Percentiles rank a stretch among this genome's conserved stretches.
Evolutionary conservation across 441 rosid genomes (phyloP).

Genomic region (Omphalea diandra): DNA sequence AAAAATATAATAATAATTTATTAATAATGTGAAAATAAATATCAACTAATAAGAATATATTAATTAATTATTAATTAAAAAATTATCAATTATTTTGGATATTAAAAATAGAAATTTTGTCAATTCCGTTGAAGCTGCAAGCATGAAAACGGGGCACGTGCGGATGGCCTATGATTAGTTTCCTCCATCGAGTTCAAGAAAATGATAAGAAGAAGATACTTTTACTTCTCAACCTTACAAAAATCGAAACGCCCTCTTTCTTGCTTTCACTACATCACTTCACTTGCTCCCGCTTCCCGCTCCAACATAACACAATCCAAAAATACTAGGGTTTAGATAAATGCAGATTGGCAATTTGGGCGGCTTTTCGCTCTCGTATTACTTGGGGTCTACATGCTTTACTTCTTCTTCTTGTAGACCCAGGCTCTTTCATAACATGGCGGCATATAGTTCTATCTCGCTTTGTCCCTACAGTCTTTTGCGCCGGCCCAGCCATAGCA

Average conservation of each 20-base stretch:
- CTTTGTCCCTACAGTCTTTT: conserved; percentile 43
- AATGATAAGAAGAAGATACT: conserved; percentile 37
- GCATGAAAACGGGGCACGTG: conserved; percentile 23
- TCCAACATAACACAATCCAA: conserved; percentile 5
- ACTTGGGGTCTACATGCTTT: conserved; percentile 17
- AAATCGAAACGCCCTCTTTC: not conserved
- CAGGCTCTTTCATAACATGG: conserved; percentile 38
- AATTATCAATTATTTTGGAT: too few relatives aligned
- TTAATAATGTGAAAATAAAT: too few relatives aligned
- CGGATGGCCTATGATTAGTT: conserved; percentile 2
- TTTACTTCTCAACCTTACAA: conserved; percentile 29
- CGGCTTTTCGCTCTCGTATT: conserved; percentile 28
- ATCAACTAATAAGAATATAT: too few relatives aligned
- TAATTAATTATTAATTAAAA: too few relatives aligned
- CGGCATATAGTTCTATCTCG: conserved; percentile 52
- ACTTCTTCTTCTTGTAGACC: conserved; percentile 34
- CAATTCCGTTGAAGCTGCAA: too few relatives aligned
- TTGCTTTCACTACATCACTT: not conserved
- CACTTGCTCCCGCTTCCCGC: conserved; percentile 39
- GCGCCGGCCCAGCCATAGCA: conserved; percentile 33
- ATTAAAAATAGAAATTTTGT: too few relatives aligned
- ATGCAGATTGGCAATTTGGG: conserved; percentile 33
- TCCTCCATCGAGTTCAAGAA: not conserved
- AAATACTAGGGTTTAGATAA: conserved; percentile 26
- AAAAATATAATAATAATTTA: too few relatives aligned